phyloP scores from a whole-genome alignment of 2,329 filamentous ascomycete genomes.

The Cercospora sp. region DNA sequence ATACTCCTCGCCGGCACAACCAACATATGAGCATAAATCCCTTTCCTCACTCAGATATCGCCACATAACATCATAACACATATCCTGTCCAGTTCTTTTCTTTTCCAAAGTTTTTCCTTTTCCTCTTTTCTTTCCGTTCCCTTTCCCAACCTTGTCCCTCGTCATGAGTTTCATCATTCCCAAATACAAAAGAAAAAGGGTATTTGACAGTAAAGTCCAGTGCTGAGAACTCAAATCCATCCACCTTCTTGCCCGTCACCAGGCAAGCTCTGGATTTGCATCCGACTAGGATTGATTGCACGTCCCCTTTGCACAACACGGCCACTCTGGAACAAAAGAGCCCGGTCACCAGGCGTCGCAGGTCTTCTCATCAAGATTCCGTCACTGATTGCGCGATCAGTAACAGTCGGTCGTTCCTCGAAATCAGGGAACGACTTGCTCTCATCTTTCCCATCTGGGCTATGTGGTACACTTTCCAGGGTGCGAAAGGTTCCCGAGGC shows the following conservation, averaged over 20 bases:
- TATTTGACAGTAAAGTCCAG: background rate
- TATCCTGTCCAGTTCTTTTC: background rate
- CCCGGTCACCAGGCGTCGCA: conserved; percentile 29
- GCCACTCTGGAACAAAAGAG: conserved; percentile 31
- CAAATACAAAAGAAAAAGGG: background rate
- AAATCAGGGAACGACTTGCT: conserved; percentile 1
- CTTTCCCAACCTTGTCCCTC: background rate
- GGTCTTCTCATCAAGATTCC: conserved; percentile 28
- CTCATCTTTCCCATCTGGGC: conserved; percentile 19
- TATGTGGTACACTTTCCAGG: conserved; percentile 32
- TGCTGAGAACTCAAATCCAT: conserved; percentile 15
- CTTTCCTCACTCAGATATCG: background rate
- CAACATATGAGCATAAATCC: background rate
- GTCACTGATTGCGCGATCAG: conserved; percentile 15
- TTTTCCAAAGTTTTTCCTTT: background rate
- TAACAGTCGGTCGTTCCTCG: background rate
- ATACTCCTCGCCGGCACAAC: background rate
- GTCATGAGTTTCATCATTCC: background rate
- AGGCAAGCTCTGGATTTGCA: conserved; percentile 13
- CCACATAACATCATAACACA: background rate
- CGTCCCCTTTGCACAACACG: conserved; percentile 30
- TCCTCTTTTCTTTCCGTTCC: background rate
- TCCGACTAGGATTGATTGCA: conserved; percentile 14
- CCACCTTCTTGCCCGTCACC: conserved; percentile 14
- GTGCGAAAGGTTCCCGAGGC: conserved; percentile 21